Percentiles rank a stretch among this genome's conserved stretches.
Evolutionary conservation across 2,329 filamentous ascomycete species (phyloP).

Genomic region (Biscogniauxia marginata): DNA sequence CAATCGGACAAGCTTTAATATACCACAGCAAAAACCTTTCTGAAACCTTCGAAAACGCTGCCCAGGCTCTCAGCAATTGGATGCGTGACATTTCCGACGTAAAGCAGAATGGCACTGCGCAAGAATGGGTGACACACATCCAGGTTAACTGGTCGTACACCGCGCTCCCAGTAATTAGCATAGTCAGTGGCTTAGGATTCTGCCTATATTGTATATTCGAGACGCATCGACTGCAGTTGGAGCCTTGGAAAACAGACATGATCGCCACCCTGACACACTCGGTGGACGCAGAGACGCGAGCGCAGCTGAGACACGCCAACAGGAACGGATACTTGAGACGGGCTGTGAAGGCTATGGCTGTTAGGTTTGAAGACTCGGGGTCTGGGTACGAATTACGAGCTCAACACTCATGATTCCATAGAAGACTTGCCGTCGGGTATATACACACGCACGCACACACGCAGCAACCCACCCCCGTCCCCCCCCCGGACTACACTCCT

Average conservation of each 20-base stretch:
- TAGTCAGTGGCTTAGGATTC: conserved; percentile 11
- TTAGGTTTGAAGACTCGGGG: conserved; percentile 16
- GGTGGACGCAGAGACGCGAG: conserved; percentile 19
- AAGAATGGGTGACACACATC: conserved; percentile 20
- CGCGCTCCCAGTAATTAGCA: conserved; percentile 13
- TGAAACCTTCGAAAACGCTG: conserved; percentile 15
- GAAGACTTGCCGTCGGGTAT: too few relatives aligned
- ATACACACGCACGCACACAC: too few relatives aligned
- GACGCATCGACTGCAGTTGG: conserved; percentile 12
- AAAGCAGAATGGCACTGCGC: conserved; percentile 1
- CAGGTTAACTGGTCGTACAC: conserved; percentile 23
- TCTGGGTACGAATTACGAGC: conserved; percentile 17
- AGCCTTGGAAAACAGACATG: conserved; percentile 21
- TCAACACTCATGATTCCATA: neutral
- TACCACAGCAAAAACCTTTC: conserved; percentile 13
- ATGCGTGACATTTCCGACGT: conserved; percentile 15
- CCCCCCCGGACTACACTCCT: too few relatives aligned
- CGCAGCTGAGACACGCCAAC: conserved; percentile 17
- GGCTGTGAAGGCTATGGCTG: conserved; percentile 10
- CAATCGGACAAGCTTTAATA: conserved; percentile 8
- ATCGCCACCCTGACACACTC: conserved; percentile 21
- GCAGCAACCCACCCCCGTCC: too few relatives aligned
- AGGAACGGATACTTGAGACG: conserved; percentile 14
- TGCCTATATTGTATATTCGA: conserved; percentile 14
- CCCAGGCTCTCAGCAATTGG: conserved; percentile 14